Evolutionary conservation across 2,329 filamentous ascomycete genomes (phyloP).

Genomic region (Colletotrichum tanaceti): DNA sequence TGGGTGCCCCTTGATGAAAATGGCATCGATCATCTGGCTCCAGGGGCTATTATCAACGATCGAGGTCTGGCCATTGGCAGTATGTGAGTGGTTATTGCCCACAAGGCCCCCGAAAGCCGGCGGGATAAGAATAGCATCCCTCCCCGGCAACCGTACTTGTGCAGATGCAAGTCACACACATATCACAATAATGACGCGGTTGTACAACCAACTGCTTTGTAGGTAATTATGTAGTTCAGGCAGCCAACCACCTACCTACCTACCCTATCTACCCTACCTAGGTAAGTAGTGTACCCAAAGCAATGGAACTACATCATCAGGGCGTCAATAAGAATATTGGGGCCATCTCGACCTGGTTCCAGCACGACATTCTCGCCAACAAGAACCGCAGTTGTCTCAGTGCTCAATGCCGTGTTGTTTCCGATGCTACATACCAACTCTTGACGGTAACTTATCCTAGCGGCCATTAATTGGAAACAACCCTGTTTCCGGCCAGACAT

Average conservation of each 20-base stretch:
- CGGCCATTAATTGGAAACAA: too few species aligned
- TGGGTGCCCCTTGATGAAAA: neutral
- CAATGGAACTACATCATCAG: neutral
- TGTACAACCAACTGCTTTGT: neutral
- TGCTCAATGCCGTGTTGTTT: neutral
- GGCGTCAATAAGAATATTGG: neutral
- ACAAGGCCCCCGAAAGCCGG: neutral
- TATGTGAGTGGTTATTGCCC: neutral
- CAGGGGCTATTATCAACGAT: too few species aligned
- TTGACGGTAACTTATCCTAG: neutral
- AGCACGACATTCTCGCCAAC: neutral
- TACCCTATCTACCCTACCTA: too few species aligned
- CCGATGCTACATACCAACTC: neutral
- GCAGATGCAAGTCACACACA: neutral
- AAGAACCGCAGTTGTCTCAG: neutral
- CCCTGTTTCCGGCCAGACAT: neutral
- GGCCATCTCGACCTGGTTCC: too few species aligned
- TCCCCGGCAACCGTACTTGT: neutral
- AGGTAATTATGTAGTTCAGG: too few species aligned
- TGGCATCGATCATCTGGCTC: too few species aligned
- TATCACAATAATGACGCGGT: neutral
- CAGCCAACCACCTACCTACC: too few species aligned
- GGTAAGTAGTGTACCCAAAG: too few species aligned
- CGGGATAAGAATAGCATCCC: neutral
- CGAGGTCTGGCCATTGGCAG: too few species aligned